Evolutionary conservation across 108 stramenopile species (phyloP).

Genomic region (Nannochloropsis granulata): DNA sequence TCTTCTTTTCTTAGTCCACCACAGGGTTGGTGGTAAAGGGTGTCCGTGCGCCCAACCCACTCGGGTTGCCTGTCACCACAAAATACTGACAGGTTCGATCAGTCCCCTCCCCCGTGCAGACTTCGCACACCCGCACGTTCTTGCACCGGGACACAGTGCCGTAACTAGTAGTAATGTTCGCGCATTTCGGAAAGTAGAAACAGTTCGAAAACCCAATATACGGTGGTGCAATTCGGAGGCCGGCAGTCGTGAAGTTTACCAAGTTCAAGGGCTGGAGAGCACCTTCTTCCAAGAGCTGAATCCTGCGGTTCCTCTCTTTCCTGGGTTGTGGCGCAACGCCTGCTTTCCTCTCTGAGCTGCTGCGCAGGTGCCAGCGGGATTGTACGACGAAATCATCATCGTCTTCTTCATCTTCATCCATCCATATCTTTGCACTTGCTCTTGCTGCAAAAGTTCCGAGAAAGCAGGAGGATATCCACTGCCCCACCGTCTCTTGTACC

Average conservation of each 20-base stretch:
- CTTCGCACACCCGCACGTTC: neutral
- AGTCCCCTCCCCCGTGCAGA: neutral
- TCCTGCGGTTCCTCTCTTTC: no score
- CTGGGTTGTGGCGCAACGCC: neutral
- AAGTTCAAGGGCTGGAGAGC: neutral
- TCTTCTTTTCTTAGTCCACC: no score
- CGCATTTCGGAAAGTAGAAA: neutral
- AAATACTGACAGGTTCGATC: neutral
- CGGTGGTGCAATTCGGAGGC: neutral
- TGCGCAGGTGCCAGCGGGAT: neutral
- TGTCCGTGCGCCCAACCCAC: neutral
- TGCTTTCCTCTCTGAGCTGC: no score
- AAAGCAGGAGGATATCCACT: no score
- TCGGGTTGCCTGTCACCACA: neutral
- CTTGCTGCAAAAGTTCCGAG: no score
- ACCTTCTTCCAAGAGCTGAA: neutral
- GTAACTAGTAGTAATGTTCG: neutral
- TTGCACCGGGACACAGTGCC: neutral
- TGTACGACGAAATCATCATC: no score
- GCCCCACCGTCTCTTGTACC: no score
- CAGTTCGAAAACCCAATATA: neutral
- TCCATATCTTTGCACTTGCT: no score
- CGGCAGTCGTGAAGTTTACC: neutral
- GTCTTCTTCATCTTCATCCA: no score
- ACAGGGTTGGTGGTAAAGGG: neutral